Conservation (phyloP, 2,329 filamentous ascomycete species). For the Chrysoporthe austroafricana region DNA sequence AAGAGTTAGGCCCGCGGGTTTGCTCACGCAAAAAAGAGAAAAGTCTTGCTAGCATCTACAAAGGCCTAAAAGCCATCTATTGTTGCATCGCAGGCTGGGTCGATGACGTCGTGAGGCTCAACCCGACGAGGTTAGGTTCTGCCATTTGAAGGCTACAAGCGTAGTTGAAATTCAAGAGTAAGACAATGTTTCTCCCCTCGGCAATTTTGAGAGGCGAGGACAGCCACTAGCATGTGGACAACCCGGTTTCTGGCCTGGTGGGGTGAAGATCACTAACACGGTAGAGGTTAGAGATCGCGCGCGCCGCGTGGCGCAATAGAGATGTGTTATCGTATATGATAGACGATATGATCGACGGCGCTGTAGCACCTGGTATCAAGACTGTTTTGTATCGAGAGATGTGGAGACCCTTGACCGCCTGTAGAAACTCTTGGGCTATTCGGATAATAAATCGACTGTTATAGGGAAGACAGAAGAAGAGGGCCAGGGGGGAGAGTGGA, state of each 20-base stretch:
- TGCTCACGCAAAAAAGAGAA: no score
- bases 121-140: neutral
- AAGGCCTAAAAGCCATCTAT: no score
- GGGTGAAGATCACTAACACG: neutral
- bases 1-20: no score
- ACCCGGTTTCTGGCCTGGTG: neutral
- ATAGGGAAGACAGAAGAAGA: neutral
- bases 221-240: neutral
- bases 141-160: neutral
- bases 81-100: no score
- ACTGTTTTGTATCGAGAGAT: conserved; percentile 21
- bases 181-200: neutral
- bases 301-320: neutral
- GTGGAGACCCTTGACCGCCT: neutral
- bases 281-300: neutral
- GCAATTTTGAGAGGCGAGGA: neutral
- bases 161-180: neutral
- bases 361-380: conserved; percentile 7
- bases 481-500: neutral
- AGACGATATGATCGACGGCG: conserved; percentile 14
- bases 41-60: no score
- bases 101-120: neutral
- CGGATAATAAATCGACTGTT: conserved; percentile 4
- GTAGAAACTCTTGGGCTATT: neutral
- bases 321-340: neutral